Base-by-base conservation (phyloP, 345 rosid genomes). In the Lenwebbia sp. region DNA sequence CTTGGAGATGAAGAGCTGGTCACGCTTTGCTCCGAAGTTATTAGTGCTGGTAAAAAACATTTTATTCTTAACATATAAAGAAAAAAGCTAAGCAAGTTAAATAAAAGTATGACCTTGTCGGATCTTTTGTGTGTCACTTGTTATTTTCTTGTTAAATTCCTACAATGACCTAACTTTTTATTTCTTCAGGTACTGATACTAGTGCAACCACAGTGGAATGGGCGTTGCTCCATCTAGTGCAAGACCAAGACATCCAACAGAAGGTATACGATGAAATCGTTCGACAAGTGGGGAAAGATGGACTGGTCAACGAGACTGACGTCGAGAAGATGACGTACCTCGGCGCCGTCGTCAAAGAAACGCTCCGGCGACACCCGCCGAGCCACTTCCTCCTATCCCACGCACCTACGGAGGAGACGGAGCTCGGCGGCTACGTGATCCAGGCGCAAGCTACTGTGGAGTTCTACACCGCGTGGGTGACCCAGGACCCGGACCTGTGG, bases 301-400 rank as follows among this genome's bases (percentile, higher is more conserved):
- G 93, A 5, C 83, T 89, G 50, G 92, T 94, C 28, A 85, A 87
- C n/a, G 99, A 96, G 83, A 96, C 95, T 28, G 93, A 96, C 85
- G 92, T 91, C 49, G 95, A 93, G 76, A 92, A 93, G 57, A 90
- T 96, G 98, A 87, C 90, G 7, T 95, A 91, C 82, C 93, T 96
- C 15, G 91, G 89, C 0, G 97, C 99, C 0, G 92, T 96, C 3
- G 91, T 96, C 49, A 95, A 94, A 84, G 99, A 96, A 89, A 96
- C 99, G 75, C 88, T 96, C 91, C 94, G 99, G 55, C 92, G 98
- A 49, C 99, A 96, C 90, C 99, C 99, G 2, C 99, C 99, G 6
- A 95, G 98, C 26, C 99, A 97, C 92, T 97, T 97, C 84, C 90
- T 97, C 78, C 85, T 97, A 50, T 94, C 98, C 25, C 99, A 97